Base-by-base conservation (phyloP, 768 basidiomycete genomes). In the Dacryopinax spathularia region DNA sequence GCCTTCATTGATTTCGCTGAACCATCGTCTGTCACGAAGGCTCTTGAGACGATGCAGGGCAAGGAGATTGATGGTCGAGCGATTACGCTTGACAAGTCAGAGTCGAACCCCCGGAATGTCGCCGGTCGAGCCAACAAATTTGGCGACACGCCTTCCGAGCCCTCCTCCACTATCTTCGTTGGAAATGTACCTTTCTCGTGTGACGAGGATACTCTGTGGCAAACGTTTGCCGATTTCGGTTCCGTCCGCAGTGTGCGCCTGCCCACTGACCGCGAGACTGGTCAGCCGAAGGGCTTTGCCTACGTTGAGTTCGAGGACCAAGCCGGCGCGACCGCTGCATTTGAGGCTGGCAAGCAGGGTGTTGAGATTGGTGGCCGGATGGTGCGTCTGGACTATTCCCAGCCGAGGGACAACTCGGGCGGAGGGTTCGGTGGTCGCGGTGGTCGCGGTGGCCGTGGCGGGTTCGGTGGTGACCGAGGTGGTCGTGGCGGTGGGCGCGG, bases 231-330 rank as follows among this genome's bases (percentile, higher is more conserved):
- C 66, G 91, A 92, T 71, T 86, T 86, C 72, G 91, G 91, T 64
- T 79, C 83, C 41, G 83, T 96, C 66, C 88, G 89, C 77, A 86
- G 78, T 70, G 90, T 97, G 37, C 84, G 93, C 63, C 77, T 99
- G 60, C 92, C 93, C 33, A 96, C 93, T 36, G 93, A 98, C 74
- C 81, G 90, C 68, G 96, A 99, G 60, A 82, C 88, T 6, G 93
- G 92, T 31, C 81, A 79, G 66, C 86, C 90, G 48, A 98, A 97
- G 75, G 96, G 96, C 70, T 98, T 95, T 75, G 96, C 86, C 22
- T 98, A 98, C 75, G 89, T 99, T 71, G 92, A 97, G 75, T 96
- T 94, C 75, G 83, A 86, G 68, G 85, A 87, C 68, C 70, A 91
- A 36, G 88, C 85, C 29, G 77, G 81, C 62, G 89, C 96, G 12